Conservation (phyloP, 2,329 filamentous ascomycete genomes). For the Chaetomium sp. region DNA sequence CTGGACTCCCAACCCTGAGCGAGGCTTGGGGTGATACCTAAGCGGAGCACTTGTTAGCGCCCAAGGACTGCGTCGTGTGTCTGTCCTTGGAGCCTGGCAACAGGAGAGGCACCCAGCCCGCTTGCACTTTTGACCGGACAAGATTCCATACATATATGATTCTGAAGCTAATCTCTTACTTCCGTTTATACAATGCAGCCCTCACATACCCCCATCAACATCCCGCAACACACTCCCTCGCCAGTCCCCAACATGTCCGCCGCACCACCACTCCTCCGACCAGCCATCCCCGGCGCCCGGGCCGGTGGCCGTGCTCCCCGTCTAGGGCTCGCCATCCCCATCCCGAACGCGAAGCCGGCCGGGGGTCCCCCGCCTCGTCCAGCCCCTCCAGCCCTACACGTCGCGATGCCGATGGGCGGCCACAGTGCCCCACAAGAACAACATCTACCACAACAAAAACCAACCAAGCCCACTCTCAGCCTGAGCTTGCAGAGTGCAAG, state of each 20-base stretch:
- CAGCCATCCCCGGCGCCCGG: conserved; percentile 68
- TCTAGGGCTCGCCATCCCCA: conserved; percentile 83
- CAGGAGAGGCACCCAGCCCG: background rate
- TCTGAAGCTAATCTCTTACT: background rate
- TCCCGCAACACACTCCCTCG: conserved; percentile 28
- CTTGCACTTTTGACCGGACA: background rate
- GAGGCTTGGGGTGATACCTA: no score
- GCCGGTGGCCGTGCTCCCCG: conserved; percentile 62
- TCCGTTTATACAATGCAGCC: conserved; percentile 9
- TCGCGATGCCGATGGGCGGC: conserved; percentile 81
- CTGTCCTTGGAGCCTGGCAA: background rate
- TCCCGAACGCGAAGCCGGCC: conserved; percentile 73
- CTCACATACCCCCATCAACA: conserved; percentile 13
- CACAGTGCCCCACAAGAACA: conserved; percentile 65
- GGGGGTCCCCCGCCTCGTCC: conserved; percentile 47
- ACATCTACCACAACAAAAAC: conserved; percentile 53
- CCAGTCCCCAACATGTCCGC: conserved; percentile 59
- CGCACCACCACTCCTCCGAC: conserved; percentile 73
- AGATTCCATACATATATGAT: background rate
- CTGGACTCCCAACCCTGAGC: background rate
- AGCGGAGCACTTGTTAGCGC: no score
- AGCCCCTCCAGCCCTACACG: conserved; percentile 68
- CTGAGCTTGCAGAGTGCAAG: conserved; percentile 58
- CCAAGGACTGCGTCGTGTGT: no score
- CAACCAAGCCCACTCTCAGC: conserved; percentile 42